Percentiles rank a stretch among this genome's conserved stretches.
Evolutionary conservation across 2,329 filamentous ascomycete species (phyloP).

Genomic region (Elsinoe perseae): DNA sequence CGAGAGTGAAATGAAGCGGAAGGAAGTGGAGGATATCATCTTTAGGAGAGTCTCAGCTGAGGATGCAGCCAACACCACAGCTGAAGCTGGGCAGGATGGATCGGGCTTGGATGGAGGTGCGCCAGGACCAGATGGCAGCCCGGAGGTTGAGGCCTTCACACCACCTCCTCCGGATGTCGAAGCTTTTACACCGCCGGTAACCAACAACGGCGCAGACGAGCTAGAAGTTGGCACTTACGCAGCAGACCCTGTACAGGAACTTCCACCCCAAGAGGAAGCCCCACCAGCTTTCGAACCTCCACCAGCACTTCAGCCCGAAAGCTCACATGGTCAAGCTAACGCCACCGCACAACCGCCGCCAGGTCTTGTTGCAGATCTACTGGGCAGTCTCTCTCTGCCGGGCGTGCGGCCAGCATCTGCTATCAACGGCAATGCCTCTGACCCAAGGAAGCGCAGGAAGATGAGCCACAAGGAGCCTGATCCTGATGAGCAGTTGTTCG

Average conservation of each 20-base stretch:
- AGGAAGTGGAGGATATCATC: slow-evolving; percentile 83
- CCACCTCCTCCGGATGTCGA: slow-evolving; percentile 74
- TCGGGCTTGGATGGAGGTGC: slow-evolving; percentile 15
- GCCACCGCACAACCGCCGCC: not conserved
- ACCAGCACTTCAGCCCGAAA: slow-evolving; percentile 19
- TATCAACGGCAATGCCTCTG: slow-evolving; percentile 17
- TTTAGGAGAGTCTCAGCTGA: slow-evolving; percentile 65
- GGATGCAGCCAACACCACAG: not conserved
- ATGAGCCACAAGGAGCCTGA: slow-evolving; percentile 26
- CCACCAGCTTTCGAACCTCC: slow-evolving; percentile 26
- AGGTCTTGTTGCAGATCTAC: slow-evolving; percentile 22
- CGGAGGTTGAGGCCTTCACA: slow-evolving; percentile 43
- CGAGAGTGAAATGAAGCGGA: slow-evolving; percentile 73
- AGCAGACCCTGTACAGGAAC: slow-evolving; percentile 22
- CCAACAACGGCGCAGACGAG: slow-evolving; percentile 18
- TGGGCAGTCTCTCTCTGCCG: slow-evolving; percentile 24
- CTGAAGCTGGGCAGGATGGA: slow-evolving; percentile 22
- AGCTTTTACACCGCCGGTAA: slow-evolving; percentile 62
- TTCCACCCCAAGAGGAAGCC: slow-evolving; percentile 25
- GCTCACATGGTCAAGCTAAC: not conserved
- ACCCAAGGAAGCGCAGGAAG: slow-evolving; percentile 32
- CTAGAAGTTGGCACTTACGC: slow-evolving; percentile 18
- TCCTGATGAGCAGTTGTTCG: slow-evolving; percentile 28
- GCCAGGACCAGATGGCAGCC: slow-evolving; percentile 23
- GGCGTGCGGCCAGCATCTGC: slow-evolving; percentile 23